A percentile compares a stretch with the other conserved stretches of the same genome.
Evolutionary conservation across 129 eudicot species (phyloP).

Genomic region (Escallonia herrerae): DNA sequence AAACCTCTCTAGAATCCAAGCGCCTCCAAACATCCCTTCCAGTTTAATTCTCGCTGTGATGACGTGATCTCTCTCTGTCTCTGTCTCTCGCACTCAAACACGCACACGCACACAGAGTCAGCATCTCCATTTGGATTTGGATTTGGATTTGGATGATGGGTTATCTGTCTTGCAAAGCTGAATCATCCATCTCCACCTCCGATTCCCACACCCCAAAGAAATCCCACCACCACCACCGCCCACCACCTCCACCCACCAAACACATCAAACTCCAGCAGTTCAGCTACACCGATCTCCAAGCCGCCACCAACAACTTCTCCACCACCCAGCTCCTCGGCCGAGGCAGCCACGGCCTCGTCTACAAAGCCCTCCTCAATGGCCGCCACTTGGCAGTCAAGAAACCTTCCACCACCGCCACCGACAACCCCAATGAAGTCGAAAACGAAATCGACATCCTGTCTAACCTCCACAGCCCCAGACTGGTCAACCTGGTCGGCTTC

Average conservation of each 20-base stretch:
- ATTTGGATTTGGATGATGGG: constrained; percentile 35
- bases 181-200: constrained; percentile 46
- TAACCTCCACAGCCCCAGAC: constrained; percentile 53
- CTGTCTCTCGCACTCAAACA: too few relatives aligned
- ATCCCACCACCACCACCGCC: constrained; percentile 10
- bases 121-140: too few relatives aligned
- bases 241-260: constrained; percentile 9
- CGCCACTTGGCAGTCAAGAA: constrained; percentile 76
- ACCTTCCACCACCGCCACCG: constrained; percentile 36
- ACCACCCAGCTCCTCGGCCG: constrained; percentile 69
- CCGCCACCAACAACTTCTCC: constrained; percentile 76
- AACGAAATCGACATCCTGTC: constrained; percentile 74
- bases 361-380: constrained; percentile 78
- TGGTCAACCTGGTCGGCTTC: constrained; percentile 76
- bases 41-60: too few relatives aligned
- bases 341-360: constrained; percentile 95
- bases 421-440: constrained; percentile 51
- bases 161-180: constrained; percentile 66
- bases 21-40: too few relatives aligned
- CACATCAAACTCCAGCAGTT: constrained; percentile 56
- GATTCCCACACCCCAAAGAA: constrained; percentile 21
- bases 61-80: too few relatives aligned
- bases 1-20: too few relatives aligned
- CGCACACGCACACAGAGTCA: too few relatives aligned
- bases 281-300: constrained; percentile 62